Conservation (phyloP, 2,329 filamentous ascomycete genomes). For the Apiospora rasikravindrae region DNA sequence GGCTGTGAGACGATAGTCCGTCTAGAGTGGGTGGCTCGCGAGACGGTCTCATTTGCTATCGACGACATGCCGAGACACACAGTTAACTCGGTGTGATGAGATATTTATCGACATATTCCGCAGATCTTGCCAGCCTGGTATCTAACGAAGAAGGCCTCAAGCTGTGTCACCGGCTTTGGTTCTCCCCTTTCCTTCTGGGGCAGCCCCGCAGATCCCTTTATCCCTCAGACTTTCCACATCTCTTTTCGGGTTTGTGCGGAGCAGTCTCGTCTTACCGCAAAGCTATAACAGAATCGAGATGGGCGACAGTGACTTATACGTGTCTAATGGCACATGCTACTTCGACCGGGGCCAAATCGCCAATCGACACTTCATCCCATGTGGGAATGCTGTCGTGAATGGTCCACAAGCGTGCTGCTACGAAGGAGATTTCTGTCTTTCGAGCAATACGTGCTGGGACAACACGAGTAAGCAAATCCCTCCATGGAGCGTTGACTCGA, state of each 20-base stretch:
- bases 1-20: background rate
- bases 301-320: slow-evolving; percentile 28
- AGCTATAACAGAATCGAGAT: background rate
- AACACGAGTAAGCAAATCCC: slow-evolving; percentile 28
- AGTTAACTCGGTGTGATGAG: background rate
- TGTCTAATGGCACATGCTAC: slow-evolving; percentile 33
- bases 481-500: background rate
- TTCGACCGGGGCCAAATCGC: slow-evolving; percentile 32
- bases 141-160: background rate
- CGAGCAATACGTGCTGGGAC: slow-evolving; percentile 31
- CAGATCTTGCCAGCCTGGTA: background rate
- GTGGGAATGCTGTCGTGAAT: slow-evolving; percentile 30
- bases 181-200: background rate
- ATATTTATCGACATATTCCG: background rate
- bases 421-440: slow-evolving; percentile 32
- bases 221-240: no score
- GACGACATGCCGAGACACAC: background rate
- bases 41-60: background rate
- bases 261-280: background rate
- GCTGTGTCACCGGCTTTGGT: background rate
- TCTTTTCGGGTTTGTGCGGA: background rate
- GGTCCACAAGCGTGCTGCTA: slow-evolving; percentile 33
- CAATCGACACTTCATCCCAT: slow-evolving; percentile 31
- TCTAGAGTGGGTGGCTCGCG: background rate
- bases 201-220: background rate